Base-by-base conservation (phyloP, 495 filamentous ascomycete genomes). In the Neurospora sp. region DNA sequence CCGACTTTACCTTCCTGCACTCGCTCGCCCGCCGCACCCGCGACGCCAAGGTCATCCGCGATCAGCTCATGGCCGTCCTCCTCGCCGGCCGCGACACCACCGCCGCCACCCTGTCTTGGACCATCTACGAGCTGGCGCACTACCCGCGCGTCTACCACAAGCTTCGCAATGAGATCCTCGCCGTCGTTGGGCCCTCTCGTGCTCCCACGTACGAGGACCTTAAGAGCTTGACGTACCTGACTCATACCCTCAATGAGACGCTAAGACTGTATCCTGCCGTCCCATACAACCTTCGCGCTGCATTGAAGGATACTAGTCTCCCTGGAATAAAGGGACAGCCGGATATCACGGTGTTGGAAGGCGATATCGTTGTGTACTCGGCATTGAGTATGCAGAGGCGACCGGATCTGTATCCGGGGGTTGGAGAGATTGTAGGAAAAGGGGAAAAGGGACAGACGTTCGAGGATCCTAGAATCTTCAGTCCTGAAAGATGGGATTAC, bases 11-110 rank as follows among this genome's bases (percentile, higher is more conserved):
- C 37, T 88, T 88, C 76, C 77, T 89, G 37, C 82, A 85, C 53
- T 83, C 81, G 70, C 81, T 89, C 16, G 81, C 79, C 7, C 77
- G 80, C 7, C 80, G 81, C 69, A 82, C 84, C 3, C 79, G 83
- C 31, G 85, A 88, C 70, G 78, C 82, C 8, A 77, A 80, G 42
- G 80, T 86, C 0, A 80, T 92, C 37, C 87, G 89, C 41, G 87
- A 88, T 73, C 87, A 91, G 76, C 79, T 89, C 42, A 78, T 90
- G 70, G 83, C 85, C 59, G 81, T 91, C 16, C 80, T 92, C 41
- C 72, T 90, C 10, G 89, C 89, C 2, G 89, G 89, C 0, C 82
- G 88, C 74, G 89, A 92, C 78, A 91, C 89, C 37, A 90, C 89
- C 5, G 86, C 85, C 38, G 82, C 80, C 16, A 85, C 88, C 1